Percentiles rank a stretch among this genome's conserved stretches.
phyloP scores from a whole-genome alignment of 495 filamentous ascomycete species.

The Mycothermus thermophilus region DNA sequence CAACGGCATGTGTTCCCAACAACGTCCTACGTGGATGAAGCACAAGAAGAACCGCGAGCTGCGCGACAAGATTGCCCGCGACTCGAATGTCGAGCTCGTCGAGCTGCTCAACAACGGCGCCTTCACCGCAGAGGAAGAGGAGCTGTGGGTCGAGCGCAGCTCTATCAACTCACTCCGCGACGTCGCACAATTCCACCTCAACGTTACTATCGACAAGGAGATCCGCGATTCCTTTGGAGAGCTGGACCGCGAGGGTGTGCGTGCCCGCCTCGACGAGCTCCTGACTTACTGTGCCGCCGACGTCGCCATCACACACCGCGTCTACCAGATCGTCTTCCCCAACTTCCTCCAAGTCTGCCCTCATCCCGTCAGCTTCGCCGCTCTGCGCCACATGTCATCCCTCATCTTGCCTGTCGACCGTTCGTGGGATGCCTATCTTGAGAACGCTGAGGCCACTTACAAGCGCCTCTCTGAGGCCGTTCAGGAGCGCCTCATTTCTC shows the following conservation, averaged over 20 bases:
- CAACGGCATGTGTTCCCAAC: conserved; percentile 97
- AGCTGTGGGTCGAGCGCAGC: conserved; percentile 87
- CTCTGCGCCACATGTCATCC: conserved; percentile 78
- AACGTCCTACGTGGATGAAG: conserved; percentile 93
- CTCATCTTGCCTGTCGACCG: conserved; percentile 83
- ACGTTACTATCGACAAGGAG: conserved; percentile 82
- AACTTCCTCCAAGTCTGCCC: conserved; percentile 79
- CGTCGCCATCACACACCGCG: conserved; percentile 79
- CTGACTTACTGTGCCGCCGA: conserved; percentile 94
- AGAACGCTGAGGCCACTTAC: conserved; percentile 73
- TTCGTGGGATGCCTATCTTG: conserved; percentile 73
- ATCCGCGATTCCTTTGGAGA: conserved; percentile 79
- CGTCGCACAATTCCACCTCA: conserved; percentile 92
- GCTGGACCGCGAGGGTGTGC: conserved; percentile 54
- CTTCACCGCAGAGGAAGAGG: conserved; percentile 70
- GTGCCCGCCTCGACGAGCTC: conserved; percentile 59
- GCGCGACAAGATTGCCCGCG: conserved; percentile 62
- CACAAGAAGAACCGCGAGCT: conserved; percentile 80
- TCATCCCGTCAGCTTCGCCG: conserved; percentile 94
- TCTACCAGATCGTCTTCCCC: conserved; percentile 85
- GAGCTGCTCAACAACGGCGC: conserved; percentile 53
- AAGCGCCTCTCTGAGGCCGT: conserved; percentile 61
- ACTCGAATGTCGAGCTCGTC: conserved; percentile 56
- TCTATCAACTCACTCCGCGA: conserved; percentile 91
- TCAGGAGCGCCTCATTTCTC: conserved; percentile 50